These are phyloP conservation scores for Eremothecium gossypii DNA, from an alignment of 1,139 yeast genomes.

Conservation along the genomic window DNA sequence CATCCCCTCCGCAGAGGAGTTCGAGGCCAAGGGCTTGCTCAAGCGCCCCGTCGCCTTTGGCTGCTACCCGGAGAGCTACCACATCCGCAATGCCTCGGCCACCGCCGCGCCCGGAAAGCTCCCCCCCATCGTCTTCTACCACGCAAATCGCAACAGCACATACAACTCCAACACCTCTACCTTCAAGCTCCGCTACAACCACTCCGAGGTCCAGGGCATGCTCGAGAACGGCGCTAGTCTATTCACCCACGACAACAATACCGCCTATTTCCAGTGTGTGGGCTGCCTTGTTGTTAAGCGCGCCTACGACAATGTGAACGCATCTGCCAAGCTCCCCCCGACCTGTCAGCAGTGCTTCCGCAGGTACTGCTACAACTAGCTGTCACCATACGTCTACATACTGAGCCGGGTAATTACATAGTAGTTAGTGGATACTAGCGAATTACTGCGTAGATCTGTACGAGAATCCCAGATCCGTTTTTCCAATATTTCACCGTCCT, in stretches of 20 bases:
- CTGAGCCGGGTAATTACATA: neutral
- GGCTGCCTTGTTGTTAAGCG: conserved; percentile 54
- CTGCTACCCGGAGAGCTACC: conserved; percentile 35
- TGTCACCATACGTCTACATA: neutral
- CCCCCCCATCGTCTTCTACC: conserved; percentile 50
- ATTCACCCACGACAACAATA: conserved; percentile 38
- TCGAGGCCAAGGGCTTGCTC: conserved; percentile 29
- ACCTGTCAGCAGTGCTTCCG: conserved; percentile 34
- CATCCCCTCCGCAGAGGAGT: conserved; percentile 27
- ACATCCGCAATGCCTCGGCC: conserved; percentile 2
- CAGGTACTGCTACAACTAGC: conserved; percentile 33
- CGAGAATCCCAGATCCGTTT: neutral
- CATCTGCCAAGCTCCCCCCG: conserved; percentile 22
- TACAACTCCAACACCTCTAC: conserved; percentile 50
- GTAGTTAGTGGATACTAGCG: neutral
- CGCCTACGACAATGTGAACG: conserved; percentile 38
- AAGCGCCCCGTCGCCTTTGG: conserved; percentile 46
- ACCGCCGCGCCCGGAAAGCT: conserved; percentile 18
- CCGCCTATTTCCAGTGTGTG: conserved; percentile 41
- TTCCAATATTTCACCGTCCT: neutral
- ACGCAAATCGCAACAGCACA: conserved; percentile 37
- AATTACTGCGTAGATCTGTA: neutral
- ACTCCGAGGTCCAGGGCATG: conserved; percentile 38
- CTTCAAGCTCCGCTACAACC: conserved; percentile 43
- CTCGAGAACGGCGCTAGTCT: conserved; percentile 43